Evolutionary conservation across 805 yeast genomes (phyloP).

Genomic region (Starmerella apicola): DNA sequence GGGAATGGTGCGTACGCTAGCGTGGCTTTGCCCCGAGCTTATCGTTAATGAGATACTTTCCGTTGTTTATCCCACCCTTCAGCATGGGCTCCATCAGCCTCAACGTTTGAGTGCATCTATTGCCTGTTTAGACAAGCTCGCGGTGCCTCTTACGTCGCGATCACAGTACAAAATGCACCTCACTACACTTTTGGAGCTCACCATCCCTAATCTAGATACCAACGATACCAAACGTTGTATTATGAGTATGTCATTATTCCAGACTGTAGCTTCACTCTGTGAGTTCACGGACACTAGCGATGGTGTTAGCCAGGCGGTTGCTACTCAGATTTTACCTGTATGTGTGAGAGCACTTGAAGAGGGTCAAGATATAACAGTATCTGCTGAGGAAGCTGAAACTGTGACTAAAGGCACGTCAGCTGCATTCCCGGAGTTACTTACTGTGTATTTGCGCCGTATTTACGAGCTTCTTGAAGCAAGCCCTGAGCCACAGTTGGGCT

Average conservation of each 20-base stretch:
- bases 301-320: conserved; percentile 4
- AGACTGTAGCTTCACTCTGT: conserved; percentile 54
- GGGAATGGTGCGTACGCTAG: conserved; percentile 28
- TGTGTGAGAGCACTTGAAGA: conserved; percentile 9
- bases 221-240: conserved; percentile 71
- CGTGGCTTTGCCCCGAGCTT: conserved; percentile 44
- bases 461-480: conserved; percentile 51
- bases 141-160: conserved; percentile 51
- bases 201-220: conserved; percentile 73
- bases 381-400: conserved; percentile 34
- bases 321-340: conserved; percentile 13
- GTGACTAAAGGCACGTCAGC: conserved; percentile 66
- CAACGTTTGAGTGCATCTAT: conserved; percentile 70
- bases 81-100: conserved; percentile 35
- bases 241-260: conserved; percentile 54
- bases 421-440: conserved; percentile 50
- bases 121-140: conserved; percentile 49
- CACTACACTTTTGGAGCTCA: conserved; percentile 55
- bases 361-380: conserved; percentile 22
- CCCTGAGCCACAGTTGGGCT: conserved; percentile 7
- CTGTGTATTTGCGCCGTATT: conserved; percentile 43
- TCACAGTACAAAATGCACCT: conserved; percentile 65
- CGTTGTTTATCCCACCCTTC: conserved; percentile 52
- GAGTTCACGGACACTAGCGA: conserved; percentile 53
- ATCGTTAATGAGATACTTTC: conserved; percentile 28